phyloP scores from a whole-genome alignment of 352 stramenopile species.

The Phytopythium kandeliae region DNA sequence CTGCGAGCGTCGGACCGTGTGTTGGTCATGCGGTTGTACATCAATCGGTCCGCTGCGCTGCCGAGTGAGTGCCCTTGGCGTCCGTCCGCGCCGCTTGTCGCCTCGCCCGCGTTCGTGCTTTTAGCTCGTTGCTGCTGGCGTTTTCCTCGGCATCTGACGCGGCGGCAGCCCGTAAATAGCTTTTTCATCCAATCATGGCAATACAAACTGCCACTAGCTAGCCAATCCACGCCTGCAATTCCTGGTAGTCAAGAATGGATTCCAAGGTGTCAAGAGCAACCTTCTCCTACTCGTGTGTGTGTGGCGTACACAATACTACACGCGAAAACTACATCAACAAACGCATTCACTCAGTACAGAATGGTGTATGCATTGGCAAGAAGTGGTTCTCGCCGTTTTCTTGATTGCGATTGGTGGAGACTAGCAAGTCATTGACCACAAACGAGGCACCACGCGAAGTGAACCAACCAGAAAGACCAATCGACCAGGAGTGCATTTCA shows the following conservation, averaged over 20 bases:
- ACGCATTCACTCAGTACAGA: no score
- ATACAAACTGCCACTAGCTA: not conserved
- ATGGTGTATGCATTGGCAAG: no score
- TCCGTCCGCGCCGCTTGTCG: not conserved
- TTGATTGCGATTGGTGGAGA: no score
- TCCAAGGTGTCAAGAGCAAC: no score
- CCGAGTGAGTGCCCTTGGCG: not conserved
- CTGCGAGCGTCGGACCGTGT: slow-evolving; percentile 40
- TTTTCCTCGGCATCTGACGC: slow-evolving; percentile 1
- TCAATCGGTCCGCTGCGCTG: slow-evolving; percentile 17
- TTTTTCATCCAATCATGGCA: not conserved
- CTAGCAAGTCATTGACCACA: no score
- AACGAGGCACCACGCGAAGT: no score
- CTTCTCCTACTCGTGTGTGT: no score
- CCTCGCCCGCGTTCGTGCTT: not conserved
- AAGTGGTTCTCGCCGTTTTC: no score
- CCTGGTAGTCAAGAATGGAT: slow-evolving; percentile 11
- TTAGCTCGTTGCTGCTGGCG: not conserved
- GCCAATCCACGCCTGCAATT: slow-evolving; percentile 1
- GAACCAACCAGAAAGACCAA: no score
- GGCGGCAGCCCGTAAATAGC: not conserved
- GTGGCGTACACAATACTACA: no score
- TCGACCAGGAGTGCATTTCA: no score
- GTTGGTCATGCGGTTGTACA: slow-evolving; percentile 83
- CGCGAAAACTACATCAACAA: no score